Base-by-base conservation (phyloP, 441 rosid genomes). In the California macrophylla region DNA sequence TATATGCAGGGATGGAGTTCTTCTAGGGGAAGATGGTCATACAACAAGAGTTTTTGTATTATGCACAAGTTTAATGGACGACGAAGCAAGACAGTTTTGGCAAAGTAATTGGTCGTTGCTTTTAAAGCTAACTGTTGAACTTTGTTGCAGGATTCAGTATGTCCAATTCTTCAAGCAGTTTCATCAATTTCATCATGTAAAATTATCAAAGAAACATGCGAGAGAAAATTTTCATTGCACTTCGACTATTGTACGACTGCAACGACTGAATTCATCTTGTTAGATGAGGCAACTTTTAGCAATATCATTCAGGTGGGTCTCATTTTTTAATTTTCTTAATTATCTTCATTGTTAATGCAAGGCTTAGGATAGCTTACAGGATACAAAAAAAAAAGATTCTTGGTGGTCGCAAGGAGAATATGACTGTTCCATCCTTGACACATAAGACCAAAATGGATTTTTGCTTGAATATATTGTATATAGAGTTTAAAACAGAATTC, bases 1-100 rank as follows among this genome's bases (percentile, higher is more conserved):
- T 85, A 87, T 80, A 83, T 92, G 99, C 98, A 95, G 99, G 98
- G 90, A 82, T 80, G 98, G 96, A 79, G 97, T 89, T 86, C 87
- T 87, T 81, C 79, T 92, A 84, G 70, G 84, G 92, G 97, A 88
- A 84, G 96, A 83, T 77, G 96, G 83, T 89, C 96, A 84, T 76
- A 84, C 93, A 77, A 78, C 97, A 76, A 79, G 81, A 83, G 79
- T 86, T 88, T 85, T 87, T 85, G 85, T 94, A 87, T 94, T 91
- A 84, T 91, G 92, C 85, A 83, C 92, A 82, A 93, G 85, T 92
- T 92, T 87, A 58, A 81, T 89, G 88, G 98, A 86, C 86, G 98
- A 78, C 74, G 97, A 89, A 90, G 93, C 91, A 87, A 45, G 92
- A 88, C 84, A 85, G 82, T 86, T 81, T 83, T 86, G 85, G 96